Conservation (phyloP, 2,329 filamentous ascomycete species). For the Aspergillus sp. region DNA sequence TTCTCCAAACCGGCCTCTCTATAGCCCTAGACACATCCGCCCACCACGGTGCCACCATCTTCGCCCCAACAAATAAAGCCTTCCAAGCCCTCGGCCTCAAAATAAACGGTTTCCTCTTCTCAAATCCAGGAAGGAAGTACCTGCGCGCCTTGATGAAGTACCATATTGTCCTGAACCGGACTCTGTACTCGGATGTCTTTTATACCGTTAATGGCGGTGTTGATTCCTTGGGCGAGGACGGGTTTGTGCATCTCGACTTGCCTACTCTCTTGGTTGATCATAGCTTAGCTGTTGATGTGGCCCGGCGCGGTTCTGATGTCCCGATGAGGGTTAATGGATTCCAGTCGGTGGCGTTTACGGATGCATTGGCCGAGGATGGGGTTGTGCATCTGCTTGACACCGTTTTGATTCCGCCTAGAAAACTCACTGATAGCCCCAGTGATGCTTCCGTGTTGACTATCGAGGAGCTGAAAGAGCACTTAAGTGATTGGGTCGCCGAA, state of each 20-base stretch:
- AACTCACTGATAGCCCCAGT: slow-evolving; percentile 15
- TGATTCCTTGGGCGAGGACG: slow-evolving; percentile 14
- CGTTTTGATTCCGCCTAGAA: slow-evolving; percentile 72
- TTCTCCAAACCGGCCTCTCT: slow-evolving; percentile 68
- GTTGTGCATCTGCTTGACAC: slow-evolving; percentile 72
- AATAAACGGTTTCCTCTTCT: slow-evolving; percentile 84
- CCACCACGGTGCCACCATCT: slow-evolving; percentile 68
- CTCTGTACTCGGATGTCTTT: slow-evolving; percentile 68
- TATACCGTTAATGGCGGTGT: slow-evolving; percentile 55
- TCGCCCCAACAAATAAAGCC: slow-evolving; percentile 77
- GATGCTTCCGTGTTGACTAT: slow-evolving; percentile 12
- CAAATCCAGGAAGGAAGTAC: slow-evolving; percentile 66
- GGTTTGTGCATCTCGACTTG: slow-evolving; percentile 55
- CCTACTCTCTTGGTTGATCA: slow-evolving; percentile 66
- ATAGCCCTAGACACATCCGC: slow-evolving; percentile 47
- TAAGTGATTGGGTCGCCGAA: slow-evolving; percentile 11
- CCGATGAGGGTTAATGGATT: slow-evolving; percentile 73
- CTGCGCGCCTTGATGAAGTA: slow-evolving; percentile 75
- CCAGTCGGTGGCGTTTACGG: slow-evolving; percentile 59
- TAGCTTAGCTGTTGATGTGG: slow-evolving; percentile 66
- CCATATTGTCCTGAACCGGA: slow-evolving; percentile 68
- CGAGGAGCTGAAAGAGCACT: slow-evolving; percentile 15
- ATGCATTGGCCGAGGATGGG: slow-evolving; percentile 71
- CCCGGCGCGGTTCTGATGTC: slow-evolving; percentile 62
- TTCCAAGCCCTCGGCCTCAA: slow-evolving; percentile 68